phyloP scores from a whole-genome alignment of 768 basidiomycete species.

The Tylopilus sp. region DNA sequence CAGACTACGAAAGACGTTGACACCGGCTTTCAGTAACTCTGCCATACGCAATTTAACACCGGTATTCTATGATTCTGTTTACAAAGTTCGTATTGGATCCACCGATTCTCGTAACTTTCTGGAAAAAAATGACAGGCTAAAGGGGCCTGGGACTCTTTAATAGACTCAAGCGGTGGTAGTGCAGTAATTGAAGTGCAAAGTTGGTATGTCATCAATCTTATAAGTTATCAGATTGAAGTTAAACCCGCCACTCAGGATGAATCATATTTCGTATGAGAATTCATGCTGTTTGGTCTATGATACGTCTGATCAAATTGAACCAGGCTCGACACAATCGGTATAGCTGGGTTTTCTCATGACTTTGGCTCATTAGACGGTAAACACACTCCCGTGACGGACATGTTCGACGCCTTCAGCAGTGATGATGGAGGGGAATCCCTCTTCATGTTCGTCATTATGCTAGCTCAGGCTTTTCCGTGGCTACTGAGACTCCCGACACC shows the following conservation, averaged over 20 bases:
- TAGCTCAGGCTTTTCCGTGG: constrained; percentile 30
- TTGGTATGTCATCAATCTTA: constrained; percentile 32
- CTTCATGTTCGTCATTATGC: constrained; percentile 14
- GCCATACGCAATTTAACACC: constrained; percentile 36
- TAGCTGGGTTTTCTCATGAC: constrained; percentile 44
- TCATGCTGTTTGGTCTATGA: neutral
- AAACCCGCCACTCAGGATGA: constrained; percentile 9
- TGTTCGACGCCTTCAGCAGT: constrained; percentile 24
- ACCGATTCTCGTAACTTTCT: neutral
- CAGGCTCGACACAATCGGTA: constrained; percentile 44
- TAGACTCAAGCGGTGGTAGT: constrained; percentile 23
- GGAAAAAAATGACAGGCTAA: constrained; percentile 21
- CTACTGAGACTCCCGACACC: constrained; percentile 32
- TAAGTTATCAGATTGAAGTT: neutral
- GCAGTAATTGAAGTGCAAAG: constrained; percentile 45
- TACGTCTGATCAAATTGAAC: neutral
- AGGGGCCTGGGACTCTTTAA: constrained; percentile 29
- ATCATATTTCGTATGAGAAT: constrained; percentile 37
- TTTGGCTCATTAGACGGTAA: constrained; percentile 41
- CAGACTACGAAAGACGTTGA: constrained; percentile 36
- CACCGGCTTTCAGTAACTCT: constrained; percentile 40
- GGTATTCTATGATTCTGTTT: constrained; percentile 40
- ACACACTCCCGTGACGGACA: constrained; percentile 19
- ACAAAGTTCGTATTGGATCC: constrained; percentile 34
- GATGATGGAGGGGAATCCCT: constrained; percentile 7